A percentile compares a stretch with the other conserved stretches of the same genome.
Conservation (phyloP, 176 grass and related monocot species). For the Thalia dealbata region DNA sequence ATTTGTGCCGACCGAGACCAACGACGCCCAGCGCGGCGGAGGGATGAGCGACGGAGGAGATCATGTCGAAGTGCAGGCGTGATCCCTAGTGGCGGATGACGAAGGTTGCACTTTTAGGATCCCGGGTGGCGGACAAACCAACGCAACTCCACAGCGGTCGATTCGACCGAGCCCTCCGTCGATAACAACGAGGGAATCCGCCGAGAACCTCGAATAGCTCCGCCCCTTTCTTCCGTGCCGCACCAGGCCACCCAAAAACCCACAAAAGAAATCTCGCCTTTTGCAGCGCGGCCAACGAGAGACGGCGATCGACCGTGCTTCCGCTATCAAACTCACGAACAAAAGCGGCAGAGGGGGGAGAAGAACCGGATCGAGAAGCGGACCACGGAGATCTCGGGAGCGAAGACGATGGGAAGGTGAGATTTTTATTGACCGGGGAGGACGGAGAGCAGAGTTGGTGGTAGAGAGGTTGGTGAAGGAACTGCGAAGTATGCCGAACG, state of each 20-base stretch:
- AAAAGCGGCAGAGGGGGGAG: background rate
- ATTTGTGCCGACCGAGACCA: slow-evolving; percentile 4
- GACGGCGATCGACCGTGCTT: background rate
- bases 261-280: background rate
- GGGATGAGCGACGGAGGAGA: background rate
- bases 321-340: background rate
- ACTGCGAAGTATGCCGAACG: background rate
- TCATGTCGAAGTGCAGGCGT: background rate
- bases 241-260: background rate
- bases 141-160: background rate
- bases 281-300: background rate
- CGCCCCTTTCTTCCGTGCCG: background rate
- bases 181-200: slow-evolving; percentile 4
- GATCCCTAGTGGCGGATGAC: background rate
- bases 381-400: background rate
- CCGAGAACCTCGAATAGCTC: background rate
- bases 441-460: background rate
- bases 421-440: background rate
- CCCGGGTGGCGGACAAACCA: background rate
- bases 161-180: background rate
- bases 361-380: background rate
- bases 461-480: background rate
- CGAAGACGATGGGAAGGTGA: background rate
- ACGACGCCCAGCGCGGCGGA: background rate
- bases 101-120: background rate